A percentile compares a stretch with the other conserved stretches of the same genome.
phyloP scores from a whole-genome alignment of 176 grass and related monocot species.

The Avena sativa region DNA sequence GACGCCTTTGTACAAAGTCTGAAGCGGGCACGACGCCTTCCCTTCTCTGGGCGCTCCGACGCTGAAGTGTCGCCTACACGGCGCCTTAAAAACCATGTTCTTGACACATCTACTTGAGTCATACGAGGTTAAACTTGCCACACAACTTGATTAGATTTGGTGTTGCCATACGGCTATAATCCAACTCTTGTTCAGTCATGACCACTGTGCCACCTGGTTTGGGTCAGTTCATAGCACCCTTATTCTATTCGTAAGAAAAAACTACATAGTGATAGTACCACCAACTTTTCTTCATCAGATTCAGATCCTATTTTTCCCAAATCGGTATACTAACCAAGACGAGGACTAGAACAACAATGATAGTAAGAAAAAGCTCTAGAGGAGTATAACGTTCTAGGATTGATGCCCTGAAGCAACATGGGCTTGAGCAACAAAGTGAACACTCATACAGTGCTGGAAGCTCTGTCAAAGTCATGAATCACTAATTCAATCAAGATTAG shows the following conservation, averaged over 20 bases:
- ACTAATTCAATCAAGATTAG: neutral
- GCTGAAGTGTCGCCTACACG: too few species aligned
- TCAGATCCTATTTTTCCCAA: neutral
- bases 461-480: neutral
- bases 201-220: neutral
- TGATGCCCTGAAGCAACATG: conserved; percentile 25
- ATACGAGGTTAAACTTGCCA: neutral
- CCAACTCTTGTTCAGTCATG: neutral
- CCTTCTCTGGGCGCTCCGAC: too few species aligned
- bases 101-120: neutral
- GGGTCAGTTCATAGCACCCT: conserved; percentile 8
- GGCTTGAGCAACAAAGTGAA: conserved; percentile 18
- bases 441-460: neutral
- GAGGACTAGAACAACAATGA: neutral
- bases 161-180: conserved; percentile 1
- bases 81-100: too few species aligned
- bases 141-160: neutral
- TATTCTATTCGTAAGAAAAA: neutral
- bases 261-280: neutral
- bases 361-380: neutral
- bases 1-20: too few species aligned
- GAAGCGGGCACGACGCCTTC: too few species aligned
- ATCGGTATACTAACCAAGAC: conserved; percentile 9
- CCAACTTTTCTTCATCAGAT: neutral
- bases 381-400: conserved; percentile 12